phyloP scores from a whole-genome alignment of 768 basidiomycete genomes.

The Agrocybe praecox region DNA sequence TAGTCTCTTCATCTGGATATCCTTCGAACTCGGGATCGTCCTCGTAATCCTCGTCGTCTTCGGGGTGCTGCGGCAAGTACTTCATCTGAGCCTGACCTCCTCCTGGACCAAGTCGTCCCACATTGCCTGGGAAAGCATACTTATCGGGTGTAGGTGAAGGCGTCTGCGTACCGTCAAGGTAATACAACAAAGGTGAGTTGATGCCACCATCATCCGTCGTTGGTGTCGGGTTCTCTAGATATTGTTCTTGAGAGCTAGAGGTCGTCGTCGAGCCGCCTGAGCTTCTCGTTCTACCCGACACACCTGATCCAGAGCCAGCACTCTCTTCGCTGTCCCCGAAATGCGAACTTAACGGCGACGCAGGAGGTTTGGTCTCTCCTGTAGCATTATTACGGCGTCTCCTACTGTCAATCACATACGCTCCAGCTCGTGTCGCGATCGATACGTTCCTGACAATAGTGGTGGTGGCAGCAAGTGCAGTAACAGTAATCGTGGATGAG shows the following conservation, averaged over 20 bases:
- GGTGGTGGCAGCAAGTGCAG: slow-evolving; percentile 33
- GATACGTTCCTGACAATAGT: slow-evolving; percentile 49
- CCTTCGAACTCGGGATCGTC: slow-evolving; percentile 16
- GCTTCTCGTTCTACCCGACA: slow-evolving; percentile 1
- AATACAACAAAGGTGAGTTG: slow-evolving; percentile 35
- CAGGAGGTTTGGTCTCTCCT: slow-evolving; percentile 17
- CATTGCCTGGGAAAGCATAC: slow-evolving; percentile 12
- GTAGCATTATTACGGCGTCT: not conserved
- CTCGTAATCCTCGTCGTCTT: slow-evolving; percentile 19
- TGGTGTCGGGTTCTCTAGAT: slow-evolving; percentile 41
- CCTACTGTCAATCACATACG: slow-evolving; percentile 46
- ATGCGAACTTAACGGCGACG: slow-evolving; percentile 52
- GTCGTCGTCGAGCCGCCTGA: slow-evolving; percentile 28
- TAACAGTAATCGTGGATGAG: slow-evolving; percentile 50
- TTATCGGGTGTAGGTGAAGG: slow-evolving; percentile 24
- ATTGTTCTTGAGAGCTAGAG: slow-evolving; percentile 40
- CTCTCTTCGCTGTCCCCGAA: slow-evolving; percentile 35
- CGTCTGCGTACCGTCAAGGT: slow-evolving; percentile 31
- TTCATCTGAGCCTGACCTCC: not conserved
- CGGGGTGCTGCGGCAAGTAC: not conserved
- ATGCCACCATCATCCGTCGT: slow-evolving; percentile 31
- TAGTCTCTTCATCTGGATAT: slow-evolving; percentile 28
- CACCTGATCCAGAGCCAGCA: slow-evolving; percentile 21
- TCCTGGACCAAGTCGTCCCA: not conserved
- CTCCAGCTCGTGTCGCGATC: slow-evolving; percentile 51